These are phyloP conservation scores for Pyracantha coccinea DNA, from an alignment of 331 rosid genomes.

Conservation along the genomic window DNA sequence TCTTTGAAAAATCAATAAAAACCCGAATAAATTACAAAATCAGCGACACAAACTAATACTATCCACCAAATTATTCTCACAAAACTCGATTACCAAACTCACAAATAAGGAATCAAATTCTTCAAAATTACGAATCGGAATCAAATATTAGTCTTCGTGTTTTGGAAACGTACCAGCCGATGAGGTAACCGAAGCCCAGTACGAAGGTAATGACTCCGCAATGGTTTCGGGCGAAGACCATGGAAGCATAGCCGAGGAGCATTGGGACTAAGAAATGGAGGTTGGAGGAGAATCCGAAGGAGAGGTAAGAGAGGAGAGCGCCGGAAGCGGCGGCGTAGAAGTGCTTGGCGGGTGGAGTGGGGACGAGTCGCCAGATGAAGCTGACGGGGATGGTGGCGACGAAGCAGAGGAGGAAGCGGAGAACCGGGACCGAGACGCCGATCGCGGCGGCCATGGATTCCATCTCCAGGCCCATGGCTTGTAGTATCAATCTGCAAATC, in stretches of 20 bases:
- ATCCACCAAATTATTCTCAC: not conserved
- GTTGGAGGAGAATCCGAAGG: slow-evolving; percentile 84
- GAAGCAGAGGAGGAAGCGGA: slow-evolving; percentile 80
- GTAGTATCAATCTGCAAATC: no score
- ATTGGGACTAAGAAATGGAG: slow-evolving; percentile 74
- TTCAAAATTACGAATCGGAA: not conserved
- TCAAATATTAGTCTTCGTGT: not conserved
- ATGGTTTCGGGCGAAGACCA: slow-evolving; percentile 50
- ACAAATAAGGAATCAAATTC: not conserved
- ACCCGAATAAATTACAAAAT: not conserved
- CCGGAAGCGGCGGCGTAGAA: slow-evolving; percentile 68
- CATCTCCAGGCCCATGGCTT: slow-evolving; percentile 44
- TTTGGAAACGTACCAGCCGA: slow-evolving; percentile 54
- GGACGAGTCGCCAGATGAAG: slow-evolving; percentile 58
- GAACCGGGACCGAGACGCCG: slow-evolving; percentile 63
- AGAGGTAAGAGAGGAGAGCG: slow-evolving; percentile 57
- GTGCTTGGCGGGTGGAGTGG: slow-evolving; percentile 55
- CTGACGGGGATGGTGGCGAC: slow-evolving; percentile 73
- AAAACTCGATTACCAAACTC: not conserved
- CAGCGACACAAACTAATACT: not conserved
- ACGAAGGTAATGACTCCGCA: slow-evolving; percentile 76
- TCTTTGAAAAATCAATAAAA: not conserved
- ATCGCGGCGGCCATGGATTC: slow-evolving; percentile 56
- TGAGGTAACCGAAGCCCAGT: slow-evolving; percentile 72
- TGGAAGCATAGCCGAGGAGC: slow-evolving; percentile 70